Evolutionary conservation across 106 monocot species (phyloP), one percentile per base, ranked within the genome.

Genomic region (Alisma plantagoaquatica): DNA sequence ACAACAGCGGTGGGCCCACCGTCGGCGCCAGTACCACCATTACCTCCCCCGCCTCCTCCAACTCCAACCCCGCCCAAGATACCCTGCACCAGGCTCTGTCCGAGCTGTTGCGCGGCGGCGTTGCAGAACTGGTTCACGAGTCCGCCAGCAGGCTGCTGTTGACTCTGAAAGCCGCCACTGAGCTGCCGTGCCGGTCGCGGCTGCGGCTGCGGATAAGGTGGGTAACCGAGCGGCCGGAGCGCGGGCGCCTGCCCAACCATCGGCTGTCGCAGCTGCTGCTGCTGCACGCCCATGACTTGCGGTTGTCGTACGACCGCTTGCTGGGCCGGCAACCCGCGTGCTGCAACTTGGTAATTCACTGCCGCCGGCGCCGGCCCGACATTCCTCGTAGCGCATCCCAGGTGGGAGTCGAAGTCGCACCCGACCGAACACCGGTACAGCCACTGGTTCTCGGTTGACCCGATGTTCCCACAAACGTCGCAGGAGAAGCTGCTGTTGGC

Each of bases 371-470:
- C 26, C 10, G 4, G 5, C 33, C 10, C 51, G 17, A 16, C 7
- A 9, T 2, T 17, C 1, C 1, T 18, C 49, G 16, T n/a, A 38
- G 29, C 33, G 31, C 74, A 68, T 31, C 56, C 54, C 12, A 74
- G 17, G 23, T 74, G 74, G 31, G 50, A 61, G 38, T 74, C 74
- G 30, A 74, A 67, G 56, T 74, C 67, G 49, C 74, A 74, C 56
- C 15, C 2, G 9, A 38, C 6, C 25, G 61, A 59, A 46, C 74
- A 74, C 24, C 68, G 61, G 43, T 74, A 74, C 32, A 74, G 41
- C 74, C 74, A 74, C 14, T 38, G 35, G 11, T 57, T 48, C 21
- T 43, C 32, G 10, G 42, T 16, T 3, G 55, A 15, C 0, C 74
- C 74, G 18, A 44, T 22, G 16, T 48, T 17, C 31, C 67, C 68